Base-by-base conservation (phyloP, 2,329 filamentous ascomycete genomes). In the Monilinia fructicola region DNA sequence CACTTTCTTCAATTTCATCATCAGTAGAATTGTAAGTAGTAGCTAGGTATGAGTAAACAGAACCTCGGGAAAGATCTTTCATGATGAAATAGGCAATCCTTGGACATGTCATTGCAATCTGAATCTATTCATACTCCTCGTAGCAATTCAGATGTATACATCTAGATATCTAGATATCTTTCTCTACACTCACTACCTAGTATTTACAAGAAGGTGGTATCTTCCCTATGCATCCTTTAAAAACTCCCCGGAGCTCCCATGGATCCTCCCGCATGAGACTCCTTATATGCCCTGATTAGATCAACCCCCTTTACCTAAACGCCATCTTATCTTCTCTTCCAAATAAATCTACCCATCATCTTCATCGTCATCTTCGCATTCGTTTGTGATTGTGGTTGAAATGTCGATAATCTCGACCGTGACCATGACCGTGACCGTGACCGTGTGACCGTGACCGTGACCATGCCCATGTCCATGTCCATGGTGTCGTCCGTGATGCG, bases 331-430 rank as follows among this genome's bases (percentile, higher is more conserved):
- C 18, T 12, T 44, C 28, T 26, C 23, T n/a, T 38, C 1, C 16
- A 4, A 31, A n/a, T 60, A 26, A 23, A 2, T 6, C 16, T 54
- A 26, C n/a, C 14, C 23, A 6, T n/a, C 4, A 40, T 28, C 14
- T 50, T 62, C 44, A 68, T 65, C 64, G 53, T 38, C 38, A 68
- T 65, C 64, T 56, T 28, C 67, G 62, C 48, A 65, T 64, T 28
- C 71, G 63, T 63, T 71, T 70, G 56, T 42, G 40, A 42, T 69
- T 67, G 7, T 67, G 48, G n/a, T 68, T 54, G 53, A 70, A 69
- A 54, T 69, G 65, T 1, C 67, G 58, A 67, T 70, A 54, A 60
- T 70, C 54, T 55, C 64, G 58, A 7, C 56, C 50, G 67, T 68
- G 48, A 35, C 69, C 44, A n/a, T 59, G 61, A 5, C 59, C 61